Evolutionary conservation across 2,329 filamentous ascomycete genomes (phyloP), one percentile per base, ranked within the genome.

Genomic region (Venturia effusa): DNA sequence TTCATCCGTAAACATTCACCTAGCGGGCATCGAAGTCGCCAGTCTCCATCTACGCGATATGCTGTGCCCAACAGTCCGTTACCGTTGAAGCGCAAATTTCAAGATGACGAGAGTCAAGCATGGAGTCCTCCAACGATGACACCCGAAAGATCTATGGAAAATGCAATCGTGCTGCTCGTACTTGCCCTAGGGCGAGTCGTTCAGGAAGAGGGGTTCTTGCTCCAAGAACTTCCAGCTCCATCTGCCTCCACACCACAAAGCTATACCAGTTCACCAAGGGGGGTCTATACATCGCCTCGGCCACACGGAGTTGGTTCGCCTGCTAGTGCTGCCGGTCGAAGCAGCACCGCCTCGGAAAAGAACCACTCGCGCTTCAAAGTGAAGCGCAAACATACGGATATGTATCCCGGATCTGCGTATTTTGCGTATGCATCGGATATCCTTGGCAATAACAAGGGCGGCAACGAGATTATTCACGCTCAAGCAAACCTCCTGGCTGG

Each of bases 101-200:
- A 41, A 34, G 54, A 37, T 30, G 48, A 39, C n/a, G 68, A 68
- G 30, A 70, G 65, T 15, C 68, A 67, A 15, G 71, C 73, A 17
- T 71, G 74, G 64, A 69, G 68, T 66, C 69, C 65, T 40, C 66
- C 69, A 7, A 57, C 69, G 61, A 60, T 68, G 22, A 61, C 63
- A 80, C 84, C 84, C 2, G 83, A 82, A 68, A 80, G 87, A 62
- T 90, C 88, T 8, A 85, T 94, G 19, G 83, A 86, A 62, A 96
- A 90, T 68, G 92, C 92, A 0, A 81, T 97, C 45, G 84, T 97
- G 1, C 81, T 97, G 2, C 80, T 93, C 4, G 85, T 96, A 0
- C 80, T 97, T 63, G 93, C 93, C 0, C 78, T 99, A 6, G 94
- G 94, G 22, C 92, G 91, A 70, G 88, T 97, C 15, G 93, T 90